Conservation (phyloP, 2,329 filamentous ascomycete genomes). For the Rachicladosporium sp. region DNA sequence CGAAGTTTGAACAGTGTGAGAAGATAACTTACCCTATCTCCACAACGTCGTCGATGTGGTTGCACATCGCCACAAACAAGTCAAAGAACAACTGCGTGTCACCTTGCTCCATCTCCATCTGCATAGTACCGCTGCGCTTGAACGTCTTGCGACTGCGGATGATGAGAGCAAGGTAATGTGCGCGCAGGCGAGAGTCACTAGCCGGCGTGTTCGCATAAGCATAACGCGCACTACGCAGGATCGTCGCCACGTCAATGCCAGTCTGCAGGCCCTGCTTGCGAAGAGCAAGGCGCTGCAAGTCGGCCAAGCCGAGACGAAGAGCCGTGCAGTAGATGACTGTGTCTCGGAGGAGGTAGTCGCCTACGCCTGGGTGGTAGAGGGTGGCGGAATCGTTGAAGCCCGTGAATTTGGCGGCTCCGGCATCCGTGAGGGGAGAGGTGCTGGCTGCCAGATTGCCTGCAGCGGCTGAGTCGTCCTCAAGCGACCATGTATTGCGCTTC, state of each 20-base stretch:
- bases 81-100: constrained; percentile 87
- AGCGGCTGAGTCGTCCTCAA: constrained; percentile 51
- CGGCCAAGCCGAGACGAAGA: constrained; percentile 79
- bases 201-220: constrained; percentile 92
- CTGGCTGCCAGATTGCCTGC: constrained; percentile 17
- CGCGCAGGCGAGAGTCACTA: constrained; percentile 81
- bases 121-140: constrained; percentile 96
- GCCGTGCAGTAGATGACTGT: constrained; percentile 91
- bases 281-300: constrained; percentile 81
- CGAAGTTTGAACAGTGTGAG: constrained; percentile 1
- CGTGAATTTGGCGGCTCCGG: constrained; percentile 19
- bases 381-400: constrained; percentile 55
- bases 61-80: constrained; percentile 95
- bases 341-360: constrained; percentile 72
- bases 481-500: constrained; percentile 75
- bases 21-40: constrained; percentile 57
- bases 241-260: constrained; percentile 82
- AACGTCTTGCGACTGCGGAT: constrained; percentile 96
- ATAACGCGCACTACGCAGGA: constrained; percentile 85
- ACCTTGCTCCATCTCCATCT: constrained; percentile 93
- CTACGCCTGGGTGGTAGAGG: constrained; percentile 62
- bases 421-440: background rate
- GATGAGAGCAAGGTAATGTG: constrained; percentile 93
- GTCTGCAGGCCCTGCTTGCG: constrained; percentile 90
- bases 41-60: constrained; percentile 92